Conservation (phyloP, 1,284 basidiomycete genomes). For the Cystobasidium slooffiae region DNA sequence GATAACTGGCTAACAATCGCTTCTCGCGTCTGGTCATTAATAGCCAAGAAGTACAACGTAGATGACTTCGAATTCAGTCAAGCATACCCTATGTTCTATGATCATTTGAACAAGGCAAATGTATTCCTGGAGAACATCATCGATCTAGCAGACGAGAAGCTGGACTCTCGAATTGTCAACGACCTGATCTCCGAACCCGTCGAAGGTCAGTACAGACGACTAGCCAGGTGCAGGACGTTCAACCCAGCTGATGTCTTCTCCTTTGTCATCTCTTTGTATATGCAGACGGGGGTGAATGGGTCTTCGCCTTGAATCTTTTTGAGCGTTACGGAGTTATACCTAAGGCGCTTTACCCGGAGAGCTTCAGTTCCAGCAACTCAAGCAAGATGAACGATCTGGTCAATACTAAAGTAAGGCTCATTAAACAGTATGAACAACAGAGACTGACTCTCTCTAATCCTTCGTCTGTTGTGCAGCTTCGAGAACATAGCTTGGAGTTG, state of each 20-base stretch:
- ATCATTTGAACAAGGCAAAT: slow-evolving; percentile 92
- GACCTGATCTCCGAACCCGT: slow-evolving; percentile 78
- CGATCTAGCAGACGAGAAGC: slow-evolving; percentile 74
- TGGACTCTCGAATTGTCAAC: slow-evolving; percentile 79
- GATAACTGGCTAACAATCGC: slow-evolving; percentile 78
- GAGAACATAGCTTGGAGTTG: slow-evolving; percentile 84
- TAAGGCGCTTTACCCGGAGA: slow-evolving; percentile 81
- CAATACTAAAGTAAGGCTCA: slow-evolving; percentile 62
- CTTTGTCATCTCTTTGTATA: neutral
- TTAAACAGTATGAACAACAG: too few relatives aligned
- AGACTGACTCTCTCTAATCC: too few relatives aligned
- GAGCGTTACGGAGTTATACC: slow-evolving; percentile 83
- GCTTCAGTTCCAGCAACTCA: slow-evolving; percentile 76
- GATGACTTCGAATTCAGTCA: slow-evolving; percentile 84
- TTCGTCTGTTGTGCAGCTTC: too few relatives aligned
- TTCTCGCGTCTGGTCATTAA: slow-evolving; percentile 65
- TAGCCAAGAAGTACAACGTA: slow-evolving; percentile 83
- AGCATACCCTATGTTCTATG: slow-evolving; percentile 90
- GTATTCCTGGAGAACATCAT: slow-evolving; percentile 91
- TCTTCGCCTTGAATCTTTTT: slow-evolving; percentile 88
- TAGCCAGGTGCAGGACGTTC: neutral
- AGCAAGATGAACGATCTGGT: slow-evolving; percentile 75
- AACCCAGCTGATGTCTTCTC: neutral
- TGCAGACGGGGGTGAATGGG: slow-evolving; percentile 10
- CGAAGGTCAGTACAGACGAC: slow-evolving; percentile 87